A percentile compares a stretch with the other conserved stretches of the same genome.
These are phyloP conservation scores for Chamaecrista fasciculata DNA, from an alignment of 306 rosid genomes.

Conservation along the genomic window DNA sequence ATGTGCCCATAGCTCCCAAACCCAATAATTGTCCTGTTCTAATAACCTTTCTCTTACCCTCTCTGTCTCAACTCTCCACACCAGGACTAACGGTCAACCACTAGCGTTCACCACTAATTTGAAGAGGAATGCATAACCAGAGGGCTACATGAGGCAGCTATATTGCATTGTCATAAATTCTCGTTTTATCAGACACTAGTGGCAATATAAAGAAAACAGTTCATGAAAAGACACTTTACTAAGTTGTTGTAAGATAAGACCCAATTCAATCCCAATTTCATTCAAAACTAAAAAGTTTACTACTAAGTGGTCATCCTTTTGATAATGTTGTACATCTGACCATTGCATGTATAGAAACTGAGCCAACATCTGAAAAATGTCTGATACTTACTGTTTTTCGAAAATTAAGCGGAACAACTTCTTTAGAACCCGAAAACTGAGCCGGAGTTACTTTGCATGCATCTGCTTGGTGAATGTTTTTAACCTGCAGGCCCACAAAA, in stretches of 20 bases:
- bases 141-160: neutral
- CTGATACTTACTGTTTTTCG: slow-evolving; percentile 53
- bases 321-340: neutral
- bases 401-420: slow-evolving; percentile 68
- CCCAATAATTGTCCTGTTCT: neutral
- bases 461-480: slow-evolving; percentile 69
- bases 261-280: neutral
- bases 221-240: neutral
- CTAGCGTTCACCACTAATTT: neutral
- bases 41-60: neutral
- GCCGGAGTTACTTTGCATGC: slow-evolving; percentile 89
- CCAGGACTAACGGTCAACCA: no score
- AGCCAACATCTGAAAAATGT: no score
- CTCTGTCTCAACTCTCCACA: no score
- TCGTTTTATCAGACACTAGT: neutral
- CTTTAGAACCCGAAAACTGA: slow-evolving; percentile 89
- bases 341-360: neutral
- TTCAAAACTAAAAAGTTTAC: neutral
- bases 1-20: neutral
- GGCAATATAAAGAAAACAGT: neutral
- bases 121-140: neutral
- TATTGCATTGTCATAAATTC: neutral
- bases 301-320: neutral
- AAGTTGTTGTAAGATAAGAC: neutral
- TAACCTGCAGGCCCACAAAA: slow-evolving; percentile 50